Evolutionary conservation across 1,139 yeast genomes (phyloP).

Genomic region (Pneumocystis murina): DNA sequence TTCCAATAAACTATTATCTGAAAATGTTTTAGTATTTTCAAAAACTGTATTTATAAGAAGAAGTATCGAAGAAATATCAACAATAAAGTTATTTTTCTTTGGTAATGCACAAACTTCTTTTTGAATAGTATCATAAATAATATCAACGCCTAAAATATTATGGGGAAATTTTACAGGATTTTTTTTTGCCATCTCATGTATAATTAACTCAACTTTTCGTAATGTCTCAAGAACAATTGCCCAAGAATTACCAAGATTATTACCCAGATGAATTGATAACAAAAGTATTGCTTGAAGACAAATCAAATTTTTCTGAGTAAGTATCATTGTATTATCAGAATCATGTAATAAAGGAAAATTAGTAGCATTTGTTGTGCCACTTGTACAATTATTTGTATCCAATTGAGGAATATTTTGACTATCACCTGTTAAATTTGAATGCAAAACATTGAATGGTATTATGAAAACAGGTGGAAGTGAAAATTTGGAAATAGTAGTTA

Average conservation of each 20-base stretch:
- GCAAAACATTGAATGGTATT: constrained; percentile 7
- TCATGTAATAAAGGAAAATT: constrained; percentile 16
- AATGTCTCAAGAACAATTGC: constrained; percentile 47
- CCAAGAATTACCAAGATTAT: constrained; percentile 59
- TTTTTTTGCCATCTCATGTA: constrained; percentile 36
- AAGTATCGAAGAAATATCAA: not conserved
- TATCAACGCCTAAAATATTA: constrained; percentile 1
- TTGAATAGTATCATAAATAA: constrained; percentile 18
- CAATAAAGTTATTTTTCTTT: not conserved
- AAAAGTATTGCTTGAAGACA: constrained; percentile 66
- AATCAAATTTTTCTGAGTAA: constrained; percentile 52
- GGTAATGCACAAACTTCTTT: constrained; percentile 19
- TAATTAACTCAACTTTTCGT: constrained; percentile 52
- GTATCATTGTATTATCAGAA: constrained; percentile 12
- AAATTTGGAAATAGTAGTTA: constrained; percentile 39
- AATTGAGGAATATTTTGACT: not conserved
- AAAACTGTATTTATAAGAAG: not conserved
- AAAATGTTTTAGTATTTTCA: constrained; percentile 10
- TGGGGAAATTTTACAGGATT: not conserved
- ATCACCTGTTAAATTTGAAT: constrained; percentile 3
- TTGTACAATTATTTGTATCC: not conserved
- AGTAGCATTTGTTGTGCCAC: constrained; percentile 13
- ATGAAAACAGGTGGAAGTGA: constrained; percentile 22
- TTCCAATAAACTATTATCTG: not conserved
- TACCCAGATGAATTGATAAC: constrained; percentile 64